A percentile compares a stretch with the other conserved stretches of the same genome.
Conservation (phyloP, 2,329 filamentous ascomycete species). For the Hansfordia pulvinata region DNA sequence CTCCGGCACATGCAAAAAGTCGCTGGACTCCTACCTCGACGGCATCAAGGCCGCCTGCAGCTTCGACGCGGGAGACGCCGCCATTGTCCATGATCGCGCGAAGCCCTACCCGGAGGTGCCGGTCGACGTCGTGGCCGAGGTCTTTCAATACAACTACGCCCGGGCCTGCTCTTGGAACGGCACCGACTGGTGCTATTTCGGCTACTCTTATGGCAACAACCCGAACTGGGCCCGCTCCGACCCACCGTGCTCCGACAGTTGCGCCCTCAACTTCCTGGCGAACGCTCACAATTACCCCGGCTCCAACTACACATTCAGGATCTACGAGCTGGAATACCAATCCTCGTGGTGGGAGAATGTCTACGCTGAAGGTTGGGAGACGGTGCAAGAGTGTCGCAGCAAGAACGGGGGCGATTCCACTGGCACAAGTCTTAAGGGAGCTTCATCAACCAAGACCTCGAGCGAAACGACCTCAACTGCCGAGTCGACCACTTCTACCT, state of each 20-base stretch:
- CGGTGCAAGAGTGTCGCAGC: slow-evolving; percentile 4
- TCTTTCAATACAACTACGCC: slow-evolving; percentile 13
- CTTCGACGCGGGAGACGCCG: slow-evolving; percentile 12
- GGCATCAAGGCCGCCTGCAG: slow-evolving; percentile 12
- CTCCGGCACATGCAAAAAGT: slow-evolving; percentile 12
- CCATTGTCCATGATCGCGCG: slow-evolving; percentile 6
- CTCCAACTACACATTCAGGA: slow-evolving; percentile 12
- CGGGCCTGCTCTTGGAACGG: slow-evolving; percentile 10
- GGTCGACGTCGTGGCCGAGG: slow-evolving; percentile 6
- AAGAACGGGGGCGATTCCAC: no score
- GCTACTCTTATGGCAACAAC: slow-evolving; percentile 3
- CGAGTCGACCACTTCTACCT: no score
- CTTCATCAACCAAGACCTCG: no score
- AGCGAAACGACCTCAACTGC: no score
- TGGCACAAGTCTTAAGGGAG: no score
- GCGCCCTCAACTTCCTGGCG: slow-evolving; percentile 12
- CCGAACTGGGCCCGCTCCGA: slow-evolving; percentile 6
- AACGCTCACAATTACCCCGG: slow-evolving; percentile 14
- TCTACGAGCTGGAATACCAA: slow-evolving; percentile 9
- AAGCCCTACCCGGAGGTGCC: slow-evolving; percentile 3
- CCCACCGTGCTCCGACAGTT: slow-evolving; percentile 13
- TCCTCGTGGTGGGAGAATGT: slow-evolving; percentile 12
- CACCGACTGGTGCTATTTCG: slow-evolving; percentile 12
- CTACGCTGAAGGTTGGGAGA: slow-evolving; percentile 13
- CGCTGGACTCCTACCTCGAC: slow-evolving; percentile 11